Evolutionary conservation across 202 grass and related monocot genomes (phyloP).

Genomic region (Saccharum hybrid): DNA sequence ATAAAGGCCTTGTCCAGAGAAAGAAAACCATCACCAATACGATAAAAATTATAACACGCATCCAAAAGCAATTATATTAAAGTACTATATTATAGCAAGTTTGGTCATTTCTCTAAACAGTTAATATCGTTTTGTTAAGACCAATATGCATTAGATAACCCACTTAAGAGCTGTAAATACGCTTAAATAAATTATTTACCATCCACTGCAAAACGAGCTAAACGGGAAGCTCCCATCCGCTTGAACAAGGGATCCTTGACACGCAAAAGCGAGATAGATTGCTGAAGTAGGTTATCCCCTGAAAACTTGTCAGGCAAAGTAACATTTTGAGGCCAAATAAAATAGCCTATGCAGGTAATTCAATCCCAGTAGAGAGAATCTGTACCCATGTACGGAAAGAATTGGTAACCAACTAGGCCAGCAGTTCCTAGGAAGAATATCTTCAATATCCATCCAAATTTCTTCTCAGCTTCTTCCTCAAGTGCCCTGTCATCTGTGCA

Average conservation of each 20-base stretch:
- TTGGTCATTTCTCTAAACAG: conserved; percentile 15
- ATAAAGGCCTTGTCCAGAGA: neutral
- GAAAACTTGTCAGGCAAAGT: conserved; percentile 56
- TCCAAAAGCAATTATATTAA: conserved; percentile 4
- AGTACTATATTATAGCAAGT: neutral
- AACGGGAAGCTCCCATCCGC: conserved; percentile 81
- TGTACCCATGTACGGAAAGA: conserved; percentile 96
- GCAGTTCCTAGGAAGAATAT: conserved; percentile 82
- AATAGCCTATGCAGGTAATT: conserved; percentile 31
- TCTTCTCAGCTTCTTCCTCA: conserved; percentile 90
- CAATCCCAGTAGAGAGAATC: neutral
- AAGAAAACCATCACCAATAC: conserved; percentile 14
- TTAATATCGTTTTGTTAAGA: conserved; percentile 5
- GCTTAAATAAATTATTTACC: conserved; percentile 57
- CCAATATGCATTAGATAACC: conserved; percentile 35
- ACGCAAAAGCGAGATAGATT: conserved; percentile 86
- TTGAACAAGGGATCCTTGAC: conserved; percentile 97
- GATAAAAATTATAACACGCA: neutral
- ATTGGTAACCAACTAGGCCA: conserved; percentile 74
- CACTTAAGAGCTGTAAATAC: neutral
- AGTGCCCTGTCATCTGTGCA: conserved; percentile 74
- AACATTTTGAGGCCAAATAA: conserved; percentile 43
- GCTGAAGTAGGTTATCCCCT: conserved; percentile 88
- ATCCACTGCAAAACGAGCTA: conserved; percentile 83
- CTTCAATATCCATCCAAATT: conserved; percentile 91